These are phyloP conservation scores for Microbotryum intermedium DNA, from an alignment of 1,284 basidiomycete species.

Conservation along the genomic window DNA sequence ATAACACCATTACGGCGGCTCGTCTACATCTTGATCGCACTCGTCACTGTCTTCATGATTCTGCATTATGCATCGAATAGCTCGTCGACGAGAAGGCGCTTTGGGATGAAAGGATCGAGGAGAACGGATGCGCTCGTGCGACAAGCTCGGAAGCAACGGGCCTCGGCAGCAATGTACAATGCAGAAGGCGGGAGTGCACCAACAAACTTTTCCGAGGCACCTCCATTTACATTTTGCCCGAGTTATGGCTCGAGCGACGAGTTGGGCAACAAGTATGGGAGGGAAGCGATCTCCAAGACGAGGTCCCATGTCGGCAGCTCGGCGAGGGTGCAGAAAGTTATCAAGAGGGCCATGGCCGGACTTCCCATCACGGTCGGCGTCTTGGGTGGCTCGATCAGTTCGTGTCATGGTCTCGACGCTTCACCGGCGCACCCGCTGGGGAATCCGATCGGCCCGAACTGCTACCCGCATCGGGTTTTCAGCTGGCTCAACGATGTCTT, in stretches of 20 bases:
- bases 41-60: too few species aligned
- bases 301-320: conserved; percentile 71
- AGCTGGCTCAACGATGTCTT: conserved; percentile 91
- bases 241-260: conserved; percentile 71
- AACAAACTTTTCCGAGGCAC: conserved; percentile 47
- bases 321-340: conserved; percentile 69
- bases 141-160: conserved; percentile 23
- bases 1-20: too few species aligned
- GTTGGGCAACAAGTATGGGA: conserved; percentile 66
- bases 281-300: conserved; percentile 64
- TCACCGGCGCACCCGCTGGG: conserved; percentile 42
- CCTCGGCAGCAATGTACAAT: conserved; percentile 24
- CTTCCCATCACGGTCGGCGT: conserved; percentile 82
- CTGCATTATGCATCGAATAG: too few species aligned
- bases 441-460: conserved; percentile 71
- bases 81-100: too few species aligned
- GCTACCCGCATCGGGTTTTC: conserved; percentile 85
- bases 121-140: conserved; percentile 27
- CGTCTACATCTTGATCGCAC: too few species aligned
- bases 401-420: conserved; percentile 82
- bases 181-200: conserved; percentile 30
- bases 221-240: conserved; percentile 78
- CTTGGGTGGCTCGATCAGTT: conserved; percentile 84
- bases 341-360: conserved; percentile 75
- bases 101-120: background rate